These are phyloP conservation scores for Aspergillus tamarii DNA, from an alignment of 2,329 filamentous ascomycete genomes.

Conservation along the genomic window DNA sequence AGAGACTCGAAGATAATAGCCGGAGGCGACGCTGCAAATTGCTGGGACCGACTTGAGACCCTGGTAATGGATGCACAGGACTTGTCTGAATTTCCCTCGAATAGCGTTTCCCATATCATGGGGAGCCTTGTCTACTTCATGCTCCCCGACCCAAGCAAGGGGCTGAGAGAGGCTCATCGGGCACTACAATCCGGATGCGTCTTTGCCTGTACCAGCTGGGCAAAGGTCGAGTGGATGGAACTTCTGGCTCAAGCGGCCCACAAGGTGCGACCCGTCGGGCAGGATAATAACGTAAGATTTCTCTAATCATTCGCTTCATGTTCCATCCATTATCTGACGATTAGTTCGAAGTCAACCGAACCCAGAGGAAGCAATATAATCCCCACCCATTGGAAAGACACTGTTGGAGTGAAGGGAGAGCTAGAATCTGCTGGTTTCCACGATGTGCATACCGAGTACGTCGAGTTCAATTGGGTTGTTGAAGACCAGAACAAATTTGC, in stretches of 20 bases:
- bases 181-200: background rate
- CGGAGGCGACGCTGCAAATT: background rate
- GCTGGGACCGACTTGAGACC: background rate
- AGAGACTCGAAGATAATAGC: background rate
- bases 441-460: background rate
- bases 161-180: background rate
- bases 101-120: constrained; percentile 1
- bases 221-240: background rate
- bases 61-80: background rate
- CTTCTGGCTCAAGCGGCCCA: background rate
- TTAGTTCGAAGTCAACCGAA: background rate
- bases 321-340: background rate
- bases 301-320: background rate
- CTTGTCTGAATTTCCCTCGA: background rate
- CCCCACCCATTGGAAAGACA: background rate
- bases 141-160: background rate
- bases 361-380: background rate
- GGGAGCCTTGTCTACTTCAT: constrained; percentile 1
- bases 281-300: background rate
- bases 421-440: background rate
- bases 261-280: background rate
- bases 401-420: background rate
- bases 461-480: background rate
- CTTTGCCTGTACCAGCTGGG: background rate
- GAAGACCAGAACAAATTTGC: background rate